Evolutionary conservation across 2,329 filamentous ascomycete species (phyloP).

Genomic region (Colletotrichum liaoningense): DNA sequence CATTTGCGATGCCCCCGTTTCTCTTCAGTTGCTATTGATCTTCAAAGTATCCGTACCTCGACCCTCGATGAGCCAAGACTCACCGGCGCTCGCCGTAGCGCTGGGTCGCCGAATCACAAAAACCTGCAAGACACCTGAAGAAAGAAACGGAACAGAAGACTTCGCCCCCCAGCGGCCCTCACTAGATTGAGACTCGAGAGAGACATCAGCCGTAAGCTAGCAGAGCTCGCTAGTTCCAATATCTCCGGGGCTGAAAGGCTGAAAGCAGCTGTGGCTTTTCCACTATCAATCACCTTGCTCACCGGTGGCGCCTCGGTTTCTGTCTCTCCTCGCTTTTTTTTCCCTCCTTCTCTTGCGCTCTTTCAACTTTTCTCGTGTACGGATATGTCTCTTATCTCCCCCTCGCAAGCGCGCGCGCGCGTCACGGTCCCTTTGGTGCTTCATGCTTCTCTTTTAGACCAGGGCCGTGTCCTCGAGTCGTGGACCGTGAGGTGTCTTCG

Average conservation of each 20-base stretch:
- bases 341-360: too few species aligned
- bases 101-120: neutral
- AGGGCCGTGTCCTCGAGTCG: neutral
- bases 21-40: neutral
- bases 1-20: neutral
- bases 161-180: neutral
- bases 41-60: neutral
- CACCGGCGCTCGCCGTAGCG: constrained; percentile 14
- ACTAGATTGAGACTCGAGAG: neutral
- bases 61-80: neutral
- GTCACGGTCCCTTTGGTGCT: neutral
- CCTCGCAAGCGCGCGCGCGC: too few species aligned
- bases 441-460: neutral
- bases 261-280: constrained; percentile 10
- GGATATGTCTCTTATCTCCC: neutral
- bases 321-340: neutral
- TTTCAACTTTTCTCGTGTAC: neutral
- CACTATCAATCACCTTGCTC: neutral
- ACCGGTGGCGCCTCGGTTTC: neutral
- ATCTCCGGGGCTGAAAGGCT: neutral
- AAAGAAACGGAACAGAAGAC: neutral
- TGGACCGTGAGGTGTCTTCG: neutral
- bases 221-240: neutral
- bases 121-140: neutral
- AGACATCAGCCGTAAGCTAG: neutral